These are phyloP conservation scores for Pythium plurisporium DNA, from an alignment of 352 stramenopile species.

Conservation along the genomic window DNA sequence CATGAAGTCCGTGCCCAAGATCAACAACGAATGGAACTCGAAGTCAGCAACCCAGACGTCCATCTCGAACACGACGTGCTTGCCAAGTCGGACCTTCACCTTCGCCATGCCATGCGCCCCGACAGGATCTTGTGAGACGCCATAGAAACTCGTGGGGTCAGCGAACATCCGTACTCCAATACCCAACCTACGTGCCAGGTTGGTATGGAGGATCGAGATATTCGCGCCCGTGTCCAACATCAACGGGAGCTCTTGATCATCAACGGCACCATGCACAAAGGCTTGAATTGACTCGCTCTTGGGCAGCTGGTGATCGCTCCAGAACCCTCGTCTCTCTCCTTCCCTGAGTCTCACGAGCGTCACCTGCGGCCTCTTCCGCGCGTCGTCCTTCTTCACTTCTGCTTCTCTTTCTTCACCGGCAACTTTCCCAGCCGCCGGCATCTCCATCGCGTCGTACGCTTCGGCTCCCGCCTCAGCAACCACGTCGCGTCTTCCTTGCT, in stretches of 20 bases:
- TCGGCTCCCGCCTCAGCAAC: neutral
- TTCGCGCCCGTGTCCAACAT: constrained; percentile 22
- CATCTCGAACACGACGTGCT: constrained; percentile 11
- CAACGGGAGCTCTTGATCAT: constrained; percentile 4
- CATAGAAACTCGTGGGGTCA: constrained; percentile 8
- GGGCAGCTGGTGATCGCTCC: constrained; percentile 3
- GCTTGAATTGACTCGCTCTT: constrained; percentile 4
- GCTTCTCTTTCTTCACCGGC: constrained; percentile 3
- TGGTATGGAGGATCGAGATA: constrained; percentile 11
- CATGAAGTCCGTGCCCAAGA: constrained; percentile 21
- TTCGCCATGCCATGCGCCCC: neutral
- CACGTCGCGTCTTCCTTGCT: neutral
- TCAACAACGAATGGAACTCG: constrained; percentile 16
- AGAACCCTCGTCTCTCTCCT: constrained; percentile 4
- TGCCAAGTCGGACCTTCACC: constrained; percentile 13
- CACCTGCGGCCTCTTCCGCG: neutral
- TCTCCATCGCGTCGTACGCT: neutral
- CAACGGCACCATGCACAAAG: constrained; percentile 11
- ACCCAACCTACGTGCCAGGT: constrained; percentile 16
- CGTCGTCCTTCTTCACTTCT: constrained; percentile 6
- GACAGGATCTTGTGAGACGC: constrained; percentile 10
- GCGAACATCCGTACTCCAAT: constrained; percentile 14
- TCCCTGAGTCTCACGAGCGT: constrained; percentile 1
- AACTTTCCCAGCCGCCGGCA: neutral
- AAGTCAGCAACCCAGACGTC: constrained; percentile 21